A percentile compares a stretch with the other conserved stretches of the same genome.
Conservation (phyloP, 176 grass and related monocot genomes). For the Leersia perrieri region DNA sequence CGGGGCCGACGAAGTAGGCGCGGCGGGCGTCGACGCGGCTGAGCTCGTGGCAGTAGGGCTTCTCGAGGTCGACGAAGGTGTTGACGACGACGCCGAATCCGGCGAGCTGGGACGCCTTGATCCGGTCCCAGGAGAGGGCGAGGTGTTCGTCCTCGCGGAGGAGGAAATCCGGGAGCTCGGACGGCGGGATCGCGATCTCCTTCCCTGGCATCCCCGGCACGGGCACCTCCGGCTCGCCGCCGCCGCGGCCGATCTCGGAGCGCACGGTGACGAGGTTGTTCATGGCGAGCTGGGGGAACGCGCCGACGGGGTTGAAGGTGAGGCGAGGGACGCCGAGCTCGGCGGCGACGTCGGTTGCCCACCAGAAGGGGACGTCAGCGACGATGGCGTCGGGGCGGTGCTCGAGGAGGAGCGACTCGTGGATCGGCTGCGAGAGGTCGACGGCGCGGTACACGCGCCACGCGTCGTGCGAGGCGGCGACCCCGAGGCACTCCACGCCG, state of each 20-base stretch:
- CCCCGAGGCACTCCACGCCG: constrained; percentile 51
- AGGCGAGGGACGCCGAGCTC: constrained; percentile 58
- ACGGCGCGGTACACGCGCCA: constrained; percentile 56
- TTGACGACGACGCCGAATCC: constrained; percentile 70
- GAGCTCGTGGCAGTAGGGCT: constrained; percentile 67
- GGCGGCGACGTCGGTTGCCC: constrained; percentile 48
- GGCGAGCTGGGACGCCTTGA: constrained; percentile 51
- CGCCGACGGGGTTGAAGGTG: constrained; percentile 65
- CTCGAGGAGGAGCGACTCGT: constrained; percentile 48
- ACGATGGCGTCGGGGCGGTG: constrained; percentile 67
- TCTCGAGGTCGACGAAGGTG: constrained; percentile 65
- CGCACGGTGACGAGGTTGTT: constrained; percentile 51
- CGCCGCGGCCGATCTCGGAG: constrained; percentile 27
- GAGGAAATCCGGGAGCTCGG: constrained; percentile 74
- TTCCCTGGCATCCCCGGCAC: constrained; percentile 55
- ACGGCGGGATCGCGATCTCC: constrained; percentile 51
- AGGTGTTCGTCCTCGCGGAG: constrained; percentile 52
- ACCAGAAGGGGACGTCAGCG: constrained; percentile 56
- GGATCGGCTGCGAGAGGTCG: constrained; percentile 35
- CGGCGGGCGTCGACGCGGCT: constrained; percentile 50
- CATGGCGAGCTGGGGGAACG: constrained; percentile 63
- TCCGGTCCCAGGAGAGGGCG: constrained; percentile 38
- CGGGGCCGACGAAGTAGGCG: constrained; percentile 73
- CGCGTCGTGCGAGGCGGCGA: constrained; percentile 24
- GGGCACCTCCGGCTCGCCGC: neutral